Base-by-base conservation (phyloP, 129 eudicot species). In the Mikania micrantha region DNA sequence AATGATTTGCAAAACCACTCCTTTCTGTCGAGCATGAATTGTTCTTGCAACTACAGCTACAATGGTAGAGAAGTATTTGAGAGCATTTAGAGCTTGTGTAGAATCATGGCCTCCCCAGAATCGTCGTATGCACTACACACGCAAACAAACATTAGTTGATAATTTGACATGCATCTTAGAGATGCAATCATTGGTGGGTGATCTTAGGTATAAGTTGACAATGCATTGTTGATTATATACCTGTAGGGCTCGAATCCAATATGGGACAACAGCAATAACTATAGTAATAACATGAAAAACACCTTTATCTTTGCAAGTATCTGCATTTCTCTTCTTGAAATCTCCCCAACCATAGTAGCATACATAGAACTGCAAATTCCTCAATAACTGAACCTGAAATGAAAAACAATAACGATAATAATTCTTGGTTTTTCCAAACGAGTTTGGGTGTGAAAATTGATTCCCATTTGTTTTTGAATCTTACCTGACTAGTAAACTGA, bases 401-500 rank as follows among this genome's bases (percentile, higher is more conserved):
- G 11, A 27, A 49, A 29, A 50, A 32, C 7, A 32, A 32, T 3
- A 32, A 67, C 27, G 2, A 11, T 5, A 27, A 56, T 21, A 27
- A 9, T 5, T 27, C 6, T 11, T 56, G 19, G 38, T 28, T 13
- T 21, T 4, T 27, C 28, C n/a, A n/a, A n/a, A n/a, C n/a, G n/a
- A n/a, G 62, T 25, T 27, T 6, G 4, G 6, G 36, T 27, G 28
- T 28, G 38, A 45, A 11, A 5, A 32, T 20, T 57, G 20, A 38
- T 41, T 44, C 9, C 0, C 4, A 0, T n/a, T 71, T 59, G 35
- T 59, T 1, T 71, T 27, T 11, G 2, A 31, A 60, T 59, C 40
- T 7, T 70, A 87, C 95, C 95, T 87, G 95, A 77, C 95, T 84
- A 17, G 90, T 84, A 32, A 87, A 66, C 80, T 87, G 90, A 79